Conservation (phyloP, 116 monocot species). For the Posidonia oceanica region DNA sequence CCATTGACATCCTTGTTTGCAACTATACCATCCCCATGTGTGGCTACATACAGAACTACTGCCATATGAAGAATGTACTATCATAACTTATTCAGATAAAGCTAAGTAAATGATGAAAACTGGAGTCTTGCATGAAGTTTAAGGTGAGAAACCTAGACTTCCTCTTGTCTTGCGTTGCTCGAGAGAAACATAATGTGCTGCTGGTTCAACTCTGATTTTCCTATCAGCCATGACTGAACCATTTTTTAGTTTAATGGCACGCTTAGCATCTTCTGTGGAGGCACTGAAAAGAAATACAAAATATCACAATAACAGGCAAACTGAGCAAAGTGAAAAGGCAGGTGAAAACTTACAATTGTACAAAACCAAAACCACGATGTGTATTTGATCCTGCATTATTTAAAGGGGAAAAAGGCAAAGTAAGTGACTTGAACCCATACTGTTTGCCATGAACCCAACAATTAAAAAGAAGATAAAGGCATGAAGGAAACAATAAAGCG, state of each 20-base stretch:
- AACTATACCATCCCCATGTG: background rate
- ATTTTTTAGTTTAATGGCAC: slow-evolving; percentile 79
- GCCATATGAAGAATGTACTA: background rate
- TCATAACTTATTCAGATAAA: background rate
- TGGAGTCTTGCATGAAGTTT: background rate
- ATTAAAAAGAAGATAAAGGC: background rate
- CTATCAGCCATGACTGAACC: slow-evolving; percentile 51
- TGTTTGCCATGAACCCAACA: background rate
- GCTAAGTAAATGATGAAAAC: no score
- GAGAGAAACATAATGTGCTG: slow-evolving; percentile 53
- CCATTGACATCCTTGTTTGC: background rate
- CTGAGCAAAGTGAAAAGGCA: background rate
- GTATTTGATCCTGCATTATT: slow-evolving; percentile 42
- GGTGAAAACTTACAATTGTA: slow-evolving; percentile 68
- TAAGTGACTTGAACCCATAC: background rate
- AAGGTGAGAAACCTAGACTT: slow-evolving; percentile 29
- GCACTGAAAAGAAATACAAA: slow-evolving; percentile 35
- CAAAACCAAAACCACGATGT: slow-evolving; percentile 75
- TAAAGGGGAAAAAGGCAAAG: background rate
- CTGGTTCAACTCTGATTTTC: slow-evolving; percentile 73
- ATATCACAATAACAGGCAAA: background rate
- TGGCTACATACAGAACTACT: background rate
- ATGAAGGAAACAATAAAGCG: no score
- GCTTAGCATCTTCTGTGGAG: slow-evolving; percentile 58
- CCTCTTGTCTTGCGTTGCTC: slow-evolving; percentile 38